Conservation (phyloP, 495 filamentous ascomycete species). For the Sporormia fimetaria region DNA sequence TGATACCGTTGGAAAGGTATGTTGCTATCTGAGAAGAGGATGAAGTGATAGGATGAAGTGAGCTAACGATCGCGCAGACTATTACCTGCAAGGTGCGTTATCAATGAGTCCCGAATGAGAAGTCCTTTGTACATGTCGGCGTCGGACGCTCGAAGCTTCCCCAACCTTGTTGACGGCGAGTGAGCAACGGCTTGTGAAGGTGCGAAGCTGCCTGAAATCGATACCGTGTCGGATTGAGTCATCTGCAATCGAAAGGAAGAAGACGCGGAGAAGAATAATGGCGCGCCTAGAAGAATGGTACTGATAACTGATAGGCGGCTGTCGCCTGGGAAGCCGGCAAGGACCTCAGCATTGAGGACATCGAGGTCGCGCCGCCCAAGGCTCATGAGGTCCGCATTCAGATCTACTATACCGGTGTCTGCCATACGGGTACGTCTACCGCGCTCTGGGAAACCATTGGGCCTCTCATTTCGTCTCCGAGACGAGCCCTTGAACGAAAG, state of each 20-base stretch:
- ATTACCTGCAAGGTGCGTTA: constrained; percentile 60
- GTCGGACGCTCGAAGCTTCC: no score
- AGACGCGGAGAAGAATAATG: not conserved
- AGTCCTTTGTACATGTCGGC: no score
- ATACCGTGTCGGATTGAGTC: no score
- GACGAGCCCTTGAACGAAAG: not conserved
- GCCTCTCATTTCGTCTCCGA: no score
- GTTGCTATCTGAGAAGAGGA: not conserved
- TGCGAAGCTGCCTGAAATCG: no score
- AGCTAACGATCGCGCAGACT: constrained; percentile 39
- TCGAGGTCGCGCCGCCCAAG: constrained; percentile 84
- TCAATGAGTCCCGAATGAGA: no score
- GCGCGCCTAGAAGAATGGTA: constrained; percentile 2
- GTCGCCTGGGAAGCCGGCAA: constrained; percentile 93
- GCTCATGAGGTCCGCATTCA: constrained; percentile 94
- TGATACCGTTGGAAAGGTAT: constrained; percentile 49
- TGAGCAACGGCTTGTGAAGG: no score
- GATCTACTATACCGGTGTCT: constrained; percentile 94
- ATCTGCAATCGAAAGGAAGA: not conserved
- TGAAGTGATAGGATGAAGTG: not conserved
- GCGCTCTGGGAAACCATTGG: no score
- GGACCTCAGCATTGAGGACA: constrained; percentile 75
- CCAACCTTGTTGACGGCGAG: no score
- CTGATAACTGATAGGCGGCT: constrained; percentile 52
- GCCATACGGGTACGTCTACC: constrained; percentile 87